A percentile compares a stretch with the other conserved stretches of the same genome.
Evolutionary conservation across 768 basidiomycete species (phyloP).

Genomic region (Peribolospora kevripleyi): DNA sequence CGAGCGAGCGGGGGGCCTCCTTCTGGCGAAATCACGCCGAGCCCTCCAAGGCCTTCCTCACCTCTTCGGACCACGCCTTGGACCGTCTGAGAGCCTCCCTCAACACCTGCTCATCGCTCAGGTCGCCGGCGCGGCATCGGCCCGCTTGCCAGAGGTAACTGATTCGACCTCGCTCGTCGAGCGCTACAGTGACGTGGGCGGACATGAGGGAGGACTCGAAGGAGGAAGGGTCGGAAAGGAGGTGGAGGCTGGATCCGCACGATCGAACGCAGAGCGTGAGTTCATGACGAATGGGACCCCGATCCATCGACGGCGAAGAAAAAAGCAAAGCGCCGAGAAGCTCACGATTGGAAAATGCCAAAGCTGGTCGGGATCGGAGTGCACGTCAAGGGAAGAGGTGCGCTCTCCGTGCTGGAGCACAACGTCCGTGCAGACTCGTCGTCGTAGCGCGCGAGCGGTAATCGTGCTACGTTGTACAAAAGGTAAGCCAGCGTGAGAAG

Average conservation of each 20-base stretch:
- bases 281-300: neutral
- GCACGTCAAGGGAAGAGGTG: slow-evolving; percentile 12
- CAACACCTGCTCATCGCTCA: no score
- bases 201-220: slow-evolving; percentile 76
- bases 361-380: slow-evolving; percentile 33
- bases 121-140: no score
- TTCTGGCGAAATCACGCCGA: no score
- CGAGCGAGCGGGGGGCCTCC: no score
- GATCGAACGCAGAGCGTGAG: neutral
- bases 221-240: slow-evolving; percentile 62
- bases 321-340: slow-evolving; percentile 5
- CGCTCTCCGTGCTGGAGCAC: slow-evolving; percentile 28
- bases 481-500: neutral
- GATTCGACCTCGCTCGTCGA: slow-evolving; percentile 21
- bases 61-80: no score
- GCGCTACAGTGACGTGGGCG: slow-evolving; percentile 38
- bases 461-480: slow-evolving; percentile 22
- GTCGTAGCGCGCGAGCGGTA: slow-evolving; percentile 49
- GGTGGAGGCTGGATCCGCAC: slow-evolving; percentile 26
- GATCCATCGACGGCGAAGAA: neutral
- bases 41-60: no score
- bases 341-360: slow-evolving; percentile 61
- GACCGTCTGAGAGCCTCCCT: no score
- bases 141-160: no score
- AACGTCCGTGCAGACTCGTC: slow-evolving; percentile 38